A percentile compares a stretch with the other conserved stretches of the same genome.
These are phyloP conservation scores for Fusarium hainanense DNA, from an alignment of 2,329 filamentous ascomycete species.

Conservation along the genomic window DNA sequence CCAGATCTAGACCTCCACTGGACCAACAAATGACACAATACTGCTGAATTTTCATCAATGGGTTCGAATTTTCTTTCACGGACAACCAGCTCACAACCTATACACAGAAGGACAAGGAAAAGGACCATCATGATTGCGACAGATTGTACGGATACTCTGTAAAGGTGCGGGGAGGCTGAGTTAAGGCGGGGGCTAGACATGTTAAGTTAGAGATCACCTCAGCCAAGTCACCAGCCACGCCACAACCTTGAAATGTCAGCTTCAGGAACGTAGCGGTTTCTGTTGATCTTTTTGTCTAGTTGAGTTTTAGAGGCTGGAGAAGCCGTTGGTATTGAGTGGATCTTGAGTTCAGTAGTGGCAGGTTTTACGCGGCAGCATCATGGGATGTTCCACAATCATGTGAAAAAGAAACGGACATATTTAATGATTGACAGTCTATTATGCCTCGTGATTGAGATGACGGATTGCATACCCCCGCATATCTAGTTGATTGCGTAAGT, in stretches of 20 bases:
- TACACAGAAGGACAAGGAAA: not conserved
- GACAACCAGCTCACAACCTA: not conserved
- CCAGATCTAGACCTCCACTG: not conserved
- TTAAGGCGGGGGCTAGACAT: conserved; percentile 1
- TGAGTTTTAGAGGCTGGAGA: not conserved
- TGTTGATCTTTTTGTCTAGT: conserved; percentile 3
- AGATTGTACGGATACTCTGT: not conserved
- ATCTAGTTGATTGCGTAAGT: conserved; percentile 32
- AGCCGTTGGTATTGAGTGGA: conserved; percentile 5
- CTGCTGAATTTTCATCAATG: not conserved
- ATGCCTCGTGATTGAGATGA: not conserved
- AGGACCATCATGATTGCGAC: conserved; percentile 3
- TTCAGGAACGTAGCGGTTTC: conserved; percentile 12
- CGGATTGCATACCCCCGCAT: conserved; percentile 1
- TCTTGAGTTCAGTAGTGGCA: not conserved
- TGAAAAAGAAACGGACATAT: not conserved
- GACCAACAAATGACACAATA: not conserved
- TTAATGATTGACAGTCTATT: not conserved
- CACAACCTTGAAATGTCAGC: conserved; percentile 21
- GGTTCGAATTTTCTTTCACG: not conserved
- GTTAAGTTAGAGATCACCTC: not conserved
- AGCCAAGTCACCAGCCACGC: conserved; percentile 37
- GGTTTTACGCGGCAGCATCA: not conserved
- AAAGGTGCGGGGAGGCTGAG: conserved; percentile 35
- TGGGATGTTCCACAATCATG: not conserved